Base-by-base conservation (phyloP, 345 rosid species). In the Mangifera indica region DNA sequence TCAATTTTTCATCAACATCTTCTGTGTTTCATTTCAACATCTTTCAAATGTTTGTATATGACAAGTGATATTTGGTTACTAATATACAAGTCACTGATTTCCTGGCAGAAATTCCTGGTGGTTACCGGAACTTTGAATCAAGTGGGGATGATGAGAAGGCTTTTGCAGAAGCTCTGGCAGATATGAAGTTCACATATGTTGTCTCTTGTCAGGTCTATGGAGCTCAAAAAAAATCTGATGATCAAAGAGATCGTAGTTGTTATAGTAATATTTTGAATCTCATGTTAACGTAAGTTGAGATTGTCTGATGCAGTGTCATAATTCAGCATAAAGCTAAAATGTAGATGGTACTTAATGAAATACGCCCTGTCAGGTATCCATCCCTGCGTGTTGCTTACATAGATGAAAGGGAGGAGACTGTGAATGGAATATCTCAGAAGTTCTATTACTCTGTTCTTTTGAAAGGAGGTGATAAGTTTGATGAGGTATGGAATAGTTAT, bases 161-260 rank as follows among this genome's bases (percentile, higher is more conserved):
- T 57, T 78, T 61, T 42, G 86, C 87, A 40, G 83, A 81, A 68
- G 98, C 99, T 78, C 83, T 91, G 67, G 96, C 91, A 22, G 87
- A 91, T 84, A 51, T 95, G 81, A 95, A 95, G 86, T 92, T 92
- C 83, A 92, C 97, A 46, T 95, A 92, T 76, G 97, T 95, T 65
- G 99, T 95, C 78, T 95, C 99, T 21, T 95, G 99, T 87, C 99
- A 95, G 77, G 25, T 92, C 46, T 89, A 89, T 82, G 99, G 99
- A 32, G 75, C 77, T 80, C 97, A 88, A 76, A 95, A 93, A 83
- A 88, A 96, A 4, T 37, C 40, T 7, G 58, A 74, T 70, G 92
- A 93, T 48, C 0, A 0, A 42, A 78, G 54, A 40, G 98, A 89
- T 1, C 77, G 93, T 24, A 85, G 88, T 75, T 80, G 89, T 80